Evolutionary conservation across 345 rosid genomes (phyloP), one percentile per base, ranked within the genome.

Genomic region (Linum usitatissimum): DNA sequence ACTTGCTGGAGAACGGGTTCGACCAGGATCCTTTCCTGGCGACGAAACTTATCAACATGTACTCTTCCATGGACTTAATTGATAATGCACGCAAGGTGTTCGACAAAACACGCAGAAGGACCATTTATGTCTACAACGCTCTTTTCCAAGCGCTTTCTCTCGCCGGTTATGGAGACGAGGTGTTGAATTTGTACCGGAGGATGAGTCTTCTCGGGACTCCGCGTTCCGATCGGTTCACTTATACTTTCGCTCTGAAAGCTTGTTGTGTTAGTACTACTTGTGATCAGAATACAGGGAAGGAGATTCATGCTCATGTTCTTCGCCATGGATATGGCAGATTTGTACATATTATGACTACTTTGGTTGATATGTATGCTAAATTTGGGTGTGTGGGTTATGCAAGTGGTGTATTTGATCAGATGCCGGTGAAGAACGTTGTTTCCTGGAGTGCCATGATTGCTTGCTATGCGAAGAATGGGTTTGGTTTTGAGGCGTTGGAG

Each of bases 21-120:
- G 98, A 76, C 67, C 89, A 86, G 71, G 98, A 92, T 45, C 90
- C 96, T 10, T 92, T 88, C 78, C 72, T 92, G 88, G 96, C 84
- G 8, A 92, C 98, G 39, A 92, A 92, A 70, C 95, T 92, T 53
- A 92, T 92, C 0, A 76, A 73, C 21, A 78, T 80, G 81, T 92
- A 88, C 18, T 74, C 91, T 0, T 71, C 70, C 57, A 65, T 92
- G 53, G 87, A 79, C 13, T 77, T 80, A 0, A 62, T 85, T 10
- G 81, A 79, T 42, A 64, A 76, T 51, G 96, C 85, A 18, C 95
- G 90, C 66, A 68, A 80, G 64, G 86, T 92, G 91, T 92, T 88
- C 68, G 95, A 89, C 76, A 76, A 79, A 88, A 85, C 77, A 72
- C 89, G 68, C 57, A 72, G 61, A 4, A 83, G 95, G 81, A 92